These are phyloP conservation scores for Suhomyces chickasaworum DNA, from an alignment of 1,139 yeast species.

Conservation along the genomic window DNA sequence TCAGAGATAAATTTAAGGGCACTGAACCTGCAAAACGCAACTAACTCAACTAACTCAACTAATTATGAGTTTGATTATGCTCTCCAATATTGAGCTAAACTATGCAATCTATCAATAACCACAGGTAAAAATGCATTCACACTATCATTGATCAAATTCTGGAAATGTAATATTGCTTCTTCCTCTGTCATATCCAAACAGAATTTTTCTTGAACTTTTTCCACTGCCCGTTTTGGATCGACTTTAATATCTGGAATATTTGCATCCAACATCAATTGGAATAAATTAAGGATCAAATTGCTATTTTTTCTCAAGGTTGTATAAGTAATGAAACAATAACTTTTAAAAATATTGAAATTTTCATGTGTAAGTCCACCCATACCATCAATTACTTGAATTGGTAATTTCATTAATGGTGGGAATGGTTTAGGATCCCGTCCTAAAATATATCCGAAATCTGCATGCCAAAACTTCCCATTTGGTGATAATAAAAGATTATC, in stretches of 20 bases:
- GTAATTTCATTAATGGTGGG: slow-evolving; percentile 97
- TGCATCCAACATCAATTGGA: slow-evolving; percentile 93
- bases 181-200: slow-evolving; percentile 92
- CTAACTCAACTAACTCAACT: too few relatives aligned
- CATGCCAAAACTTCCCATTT: slow-evolving; percentile 91
- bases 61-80: too few relatives aligned
- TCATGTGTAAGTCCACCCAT: slow-evolving; percentile 93
- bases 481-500: slow-evolving; percentile 74
- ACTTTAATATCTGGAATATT: slow-evolving; percentile 83
- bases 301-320: slow-evolving; percentile 88
- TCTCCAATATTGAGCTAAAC: slow-evolving; percentile 96
- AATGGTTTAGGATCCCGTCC: slow-evolving; percentile 98
- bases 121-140: slow-evolving; percentile 92
- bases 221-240: slow-evolving; percentile 76
- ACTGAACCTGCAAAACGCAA: slow-evolving; percentile 6
- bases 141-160: slow-evolving; percentile 87
- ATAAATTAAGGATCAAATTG: slow-evolving; percentile 82
- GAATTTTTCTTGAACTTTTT: slow-evolving; percentile 92
- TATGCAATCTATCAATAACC: slow-evolving; percentile 91
- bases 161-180: slow-evolving; percentile 93
- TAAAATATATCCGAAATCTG: slow-evolving; percentile 94
- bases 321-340: slow-evolving; percentile 93
- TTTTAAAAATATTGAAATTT: slow-evolving; percentile 82
- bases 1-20: slow-evolving; percentile 14
- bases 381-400: slow-evolving; percentile 95